phyloP scores from a whole-genome alignment of 345 rosid genomes.

The Combretum micranthum region DNA sequence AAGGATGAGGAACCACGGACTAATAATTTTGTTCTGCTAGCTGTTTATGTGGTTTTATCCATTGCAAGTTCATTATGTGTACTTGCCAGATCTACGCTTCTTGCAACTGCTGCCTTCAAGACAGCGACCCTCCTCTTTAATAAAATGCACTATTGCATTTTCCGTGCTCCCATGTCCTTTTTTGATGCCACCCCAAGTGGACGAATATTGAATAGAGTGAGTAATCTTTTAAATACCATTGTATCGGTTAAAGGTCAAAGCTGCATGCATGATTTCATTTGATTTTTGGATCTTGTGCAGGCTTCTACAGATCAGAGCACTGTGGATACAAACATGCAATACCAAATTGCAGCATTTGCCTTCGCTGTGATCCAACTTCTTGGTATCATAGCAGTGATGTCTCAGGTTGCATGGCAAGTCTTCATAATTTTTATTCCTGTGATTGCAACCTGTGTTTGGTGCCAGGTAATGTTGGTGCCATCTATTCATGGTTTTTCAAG shows the following conservation, averaged over 20 bases:
- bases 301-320: constrained; percentile 81
- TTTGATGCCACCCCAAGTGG: constrained; percentile 78
- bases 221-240: constrained; percentile 5
- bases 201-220: constrained; percentile 48
- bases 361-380: constrained; percentile 42
- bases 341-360: constrained; percentile 38
- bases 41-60: constrained; percentile 48
- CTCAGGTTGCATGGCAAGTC: constrained; percentile 64
- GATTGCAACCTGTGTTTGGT: constrained; percentile 46
- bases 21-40: constrained; percentile 25
- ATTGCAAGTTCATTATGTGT: constrained; percentile 51
- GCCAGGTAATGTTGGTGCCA: constrained; percentile 29
- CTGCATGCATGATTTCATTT: neutral
- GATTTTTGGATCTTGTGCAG: constrained; percentile 20
- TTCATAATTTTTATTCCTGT: constrained; percentile 51
- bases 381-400: constrained; percentile 56
- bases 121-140: constrained; percentile 58
- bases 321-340: constrained; percentile 44
- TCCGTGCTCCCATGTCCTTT: constrained; percentile 80
- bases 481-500: no score
- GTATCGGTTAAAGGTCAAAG: neutral
- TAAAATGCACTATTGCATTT: constrained; percentile 53
- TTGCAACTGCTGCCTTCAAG: constrained; percentile 40
- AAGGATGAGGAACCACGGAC: constrained; percentile 40
- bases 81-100: constrained; percentile 37